Evolutionary conservation across 768 basidiomycete species (phyloP), one percentile per base, ranked within the genome.

Genomic region (Termitomyces sp.): DNA sequence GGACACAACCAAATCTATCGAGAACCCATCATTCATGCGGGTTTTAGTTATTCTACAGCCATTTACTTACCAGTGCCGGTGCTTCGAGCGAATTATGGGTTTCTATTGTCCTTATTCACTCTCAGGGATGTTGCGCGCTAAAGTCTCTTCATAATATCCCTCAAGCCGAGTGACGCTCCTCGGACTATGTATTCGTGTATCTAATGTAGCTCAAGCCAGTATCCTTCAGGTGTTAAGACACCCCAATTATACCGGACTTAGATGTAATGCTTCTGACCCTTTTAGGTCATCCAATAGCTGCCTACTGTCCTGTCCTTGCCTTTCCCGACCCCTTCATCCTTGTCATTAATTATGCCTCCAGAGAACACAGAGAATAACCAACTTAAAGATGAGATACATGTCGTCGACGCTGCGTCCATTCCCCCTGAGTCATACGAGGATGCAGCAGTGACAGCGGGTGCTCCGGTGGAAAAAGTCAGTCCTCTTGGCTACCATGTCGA

Each of bases 401-500:
- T 29, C 21, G 34, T 66, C 17, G 60, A 60, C 16, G 42, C 40
- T 12, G 59, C 42, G 11, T 63, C 68, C 21, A 63, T 57, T n/a
- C 62, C 65, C 14, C n/a, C n/a, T n/a, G n/a, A n/a, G n/a, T 67
- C 60, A 16, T 69, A 68, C 49, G 69, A 73, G 46, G 65, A 70
- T 4, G 65, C 67, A 2, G 67, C 62, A 12, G 66, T 68, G 17
- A 64, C 64, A 14, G 59, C 63, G 40, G 71, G 68, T 35, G 70
- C 70, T 5, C 72, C 72, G 0, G 68, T 62, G 5, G 72, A 73
- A 55, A 68, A 66, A 54, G 57, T 69, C 23, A 73, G 72, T 58
- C 72, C 71, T 27, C 63, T 73, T 54, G 72, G 71, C 3, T 71
- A 72, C 59, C 69, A 71, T 67, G 70, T 72, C 47, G 69, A 65